Base-by-base conservation (phyloP, 2,329 filamentous ascomycete species). In the Cladophialophora carrionii region DNA sequence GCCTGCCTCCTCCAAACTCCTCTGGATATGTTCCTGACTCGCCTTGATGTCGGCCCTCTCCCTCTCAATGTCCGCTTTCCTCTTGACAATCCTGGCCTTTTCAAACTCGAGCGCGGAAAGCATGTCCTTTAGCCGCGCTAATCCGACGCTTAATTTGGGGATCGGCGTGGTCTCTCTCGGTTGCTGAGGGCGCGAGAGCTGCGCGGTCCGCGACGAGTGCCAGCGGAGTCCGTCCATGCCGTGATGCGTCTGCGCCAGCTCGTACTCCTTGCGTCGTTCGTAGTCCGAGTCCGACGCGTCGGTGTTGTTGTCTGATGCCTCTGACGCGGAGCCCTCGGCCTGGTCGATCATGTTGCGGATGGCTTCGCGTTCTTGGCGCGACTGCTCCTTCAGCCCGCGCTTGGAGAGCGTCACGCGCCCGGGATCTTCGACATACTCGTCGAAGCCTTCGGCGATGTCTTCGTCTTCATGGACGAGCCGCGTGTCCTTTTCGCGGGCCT, bases 381-480 rank as follows among this genome's bases (percentile, higher is more conserved):
- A 57, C 59, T 67, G 65, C 24, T 67, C 62, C 12, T 60, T 58
- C 26, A 60, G 55, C 0, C 92, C 92, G 66, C 90, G 90, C 67
- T 84, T 87, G 37, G 92, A 91, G 0, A 97, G 82, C 1, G 90
- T 86, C 9, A 97, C 85, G 7, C 87, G 86, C 8, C 90, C 92
- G 17, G 67, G 8, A 74, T 96, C 91, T 48, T 95, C 90, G 8
- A 95, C 91, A 72, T 91, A 96, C 61, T 94, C 89, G 66, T 98
- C 94, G 71, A 96, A 98, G 0, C 92, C 93, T 78, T 98, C 95
- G 43, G 90, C 91, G 0, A 97, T 84, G 73, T 98, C 92, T 74
- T 98, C 94, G 72, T 98, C 94, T 37, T 97, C 92, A 49, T 84
- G 85, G 5, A 92, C 85, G 1, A 98, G 83, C 1, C 94, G 85